Evolutionary conservation across 768 basidiomycete species (phyloP).

Genomic region (Mycena haematopus): DNA sequence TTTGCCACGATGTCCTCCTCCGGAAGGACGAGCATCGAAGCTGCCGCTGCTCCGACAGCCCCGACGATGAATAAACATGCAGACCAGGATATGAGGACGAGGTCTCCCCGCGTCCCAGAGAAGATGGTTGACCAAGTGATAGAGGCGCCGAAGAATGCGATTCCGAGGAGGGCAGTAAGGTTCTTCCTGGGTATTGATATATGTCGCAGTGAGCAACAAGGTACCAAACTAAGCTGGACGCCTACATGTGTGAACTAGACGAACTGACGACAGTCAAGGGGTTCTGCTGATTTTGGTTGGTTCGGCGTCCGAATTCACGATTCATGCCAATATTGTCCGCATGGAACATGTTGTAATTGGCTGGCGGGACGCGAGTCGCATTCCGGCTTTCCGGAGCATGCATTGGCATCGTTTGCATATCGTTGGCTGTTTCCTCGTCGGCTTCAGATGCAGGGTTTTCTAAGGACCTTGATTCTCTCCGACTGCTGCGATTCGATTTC

Average conservation of each 20-base stretch:
- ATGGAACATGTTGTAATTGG: not conserved
- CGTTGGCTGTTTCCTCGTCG: not conserved
- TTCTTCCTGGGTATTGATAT: slow-evolving; percentile 16
- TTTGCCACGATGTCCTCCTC: slow-evolving; percentile 27
- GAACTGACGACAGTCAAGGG: slow-evolving; percentile 20
- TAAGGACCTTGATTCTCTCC: not conserved
- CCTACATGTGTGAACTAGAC: slow-evolving; percentile 18
- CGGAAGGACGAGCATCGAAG: slow-evolving; percentile 24
- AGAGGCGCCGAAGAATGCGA: slow-evolving; percentile 35
- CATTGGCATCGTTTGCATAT: not conserved
- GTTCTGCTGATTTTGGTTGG: not conserved
- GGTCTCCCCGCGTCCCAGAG: slow-evolving; percentile 32
- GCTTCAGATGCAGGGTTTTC: not conserved
- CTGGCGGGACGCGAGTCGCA: not conserved
- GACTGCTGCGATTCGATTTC: not conserved
- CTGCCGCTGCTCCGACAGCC: slow-evolving; percentile 26
- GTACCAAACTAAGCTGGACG: not conserved
- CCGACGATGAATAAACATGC: slow-evolving; percentile 32
- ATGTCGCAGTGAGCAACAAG: not conserved
- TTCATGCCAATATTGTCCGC: not conserved
- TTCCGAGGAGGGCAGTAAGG: slow-evolving; percentile 22
- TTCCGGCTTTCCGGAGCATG: not conserved
- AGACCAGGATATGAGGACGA: slow-evolving; percentile 33
- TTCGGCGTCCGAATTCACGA: not conserved
- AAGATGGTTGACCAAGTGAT: slow-evolving; percentile 36